Percentiles rank a stretch among this genome's conserved stretches.
Evolutionary conservation across 1,284 basidiomycete genomes (phyloP).

Genomic region (Leccinum huronense): DNA sequence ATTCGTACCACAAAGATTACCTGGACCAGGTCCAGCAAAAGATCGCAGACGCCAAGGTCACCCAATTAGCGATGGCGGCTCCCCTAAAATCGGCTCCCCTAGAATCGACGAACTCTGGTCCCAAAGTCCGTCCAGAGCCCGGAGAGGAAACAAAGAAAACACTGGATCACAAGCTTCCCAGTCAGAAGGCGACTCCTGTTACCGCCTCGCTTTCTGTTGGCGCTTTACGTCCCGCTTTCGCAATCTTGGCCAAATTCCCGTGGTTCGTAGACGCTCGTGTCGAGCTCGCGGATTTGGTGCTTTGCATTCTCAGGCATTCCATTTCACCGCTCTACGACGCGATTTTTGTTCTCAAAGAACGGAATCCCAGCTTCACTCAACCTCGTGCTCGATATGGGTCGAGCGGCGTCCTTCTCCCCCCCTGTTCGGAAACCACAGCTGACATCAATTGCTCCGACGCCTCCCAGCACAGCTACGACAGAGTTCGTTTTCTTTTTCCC

Average conservation of each 20-base stretch:
- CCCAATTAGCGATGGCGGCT: constrained; percentile 86
- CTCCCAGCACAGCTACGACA: constrained; percentile 65
- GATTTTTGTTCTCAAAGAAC: constrained; percentile 49
- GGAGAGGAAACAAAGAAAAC: constrained; percentile 46
- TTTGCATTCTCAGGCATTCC: constrained; percentile 71
- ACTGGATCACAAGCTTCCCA: constrained; percentile 51
- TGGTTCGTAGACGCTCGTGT: constrained; percentile 84
- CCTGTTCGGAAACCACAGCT: constrained; percentile 58
- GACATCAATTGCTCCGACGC: constrained; percentile 71
- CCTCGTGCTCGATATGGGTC: constrained; percentile 62
- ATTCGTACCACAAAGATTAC: constrained; percentile 65
- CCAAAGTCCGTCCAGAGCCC: constrained; percentile 39
- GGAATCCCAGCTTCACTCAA: constrained; percentile 57
- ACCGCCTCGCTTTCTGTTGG: constrained; percentile 86
- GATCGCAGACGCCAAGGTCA: constrained; percentile 67
- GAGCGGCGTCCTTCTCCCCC: constrained; percentile 50
- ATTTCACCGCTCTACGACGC: constrained; percentile 68
- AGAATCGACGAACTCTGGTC: constrained; percentile 50
- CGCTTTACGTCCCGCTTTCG: constrained; percentile 73
- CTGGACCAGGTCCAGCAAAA: constrained; percentile 62
- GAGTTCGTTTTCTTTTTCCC: constrained; percentile 91
- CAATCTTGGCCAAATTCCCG: constrained; percentile 79
- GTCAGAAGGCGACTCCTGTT: constrained; percentile 83
- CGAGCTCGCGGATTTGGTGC: constrained; percentile 81
- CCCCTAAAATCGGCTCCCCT: constrained; percentile 47